Percentiles rank a stretch among this genome's conserved stretches.
These are phyloP conservation scores for Silene coronaria DNA, from an alignment of 179 eudicot species.

Conservation along the genomic window DNA sequence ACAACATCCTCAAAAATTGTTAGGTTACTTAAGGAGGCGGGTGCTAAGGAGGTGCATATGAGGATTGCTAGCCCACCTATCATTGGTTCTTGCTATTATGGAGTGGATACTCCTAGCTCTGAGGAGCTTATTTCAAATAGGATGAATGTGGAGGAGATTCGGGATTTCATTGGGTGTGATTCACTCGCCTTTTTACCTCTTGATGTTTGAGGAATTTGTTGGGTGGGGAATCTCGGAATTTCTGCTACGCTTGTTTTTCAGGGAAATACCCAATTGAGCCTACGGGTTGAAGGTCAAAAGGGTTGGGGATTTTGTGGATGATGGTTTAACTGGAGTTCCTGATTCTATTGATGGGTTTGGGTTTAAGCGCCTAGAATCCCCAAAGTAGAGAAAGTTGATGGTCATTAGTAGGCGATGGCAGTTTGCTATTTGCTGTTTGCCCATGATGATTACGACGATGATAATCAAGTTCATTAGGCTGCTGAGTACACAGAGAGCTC, in stretches of 20 bases:
- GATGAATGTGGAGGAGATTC: constrained; percentile 59
- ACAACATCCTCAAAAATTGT: constrained; percentile 72
- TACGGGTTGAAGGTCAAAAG: constrained; percentile 43
- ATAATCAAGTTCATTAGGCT: background rate
- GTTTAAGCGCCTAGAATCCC: constrained; percentile 33
- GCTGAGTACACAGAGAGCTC: background rate
- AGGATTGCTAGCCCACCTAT: constrained; percentile 82
- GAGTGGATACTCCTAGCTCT: constrained; percentile 70
- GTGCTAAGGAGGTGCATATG: constrained; percentile 80
- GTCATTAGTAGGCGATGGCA: constrained; percentile 7
- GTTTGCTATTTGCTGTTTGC: background rate
- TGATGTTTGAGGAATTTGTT: constrained; percentile 45
- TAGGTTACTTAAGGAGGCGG: constrained; percentile 61
- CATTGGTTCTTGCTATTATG: constrained; percentile 72
- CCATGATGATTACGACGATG: constrained; percentile 11
- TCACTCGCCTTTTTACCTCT: constrained; percentile 62
- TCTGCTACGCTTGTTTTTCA: constrained; percentile 74
- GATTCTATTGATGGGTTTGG: constrained; percentile 65
- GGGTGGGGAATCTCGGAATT: constrained; percentile 43
- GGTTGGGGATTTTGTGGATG: constrained; percentile 63
- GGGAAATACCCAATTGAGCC: constrained; percentile 67
- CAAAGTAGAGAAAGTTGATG: constrained; percentile 29
- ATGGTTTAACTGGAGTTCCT: constrained; percentile 59
- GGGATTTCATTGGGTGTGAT: constrained; percentile 65
- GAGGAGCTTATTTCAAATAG: constrained; percentile 73